Percentiles rank a stretch among this genome's conserved stretches.
Evolutionary conservation across 345 rosid species (phyloP).

Genomic region (Alliaria petiolata): DNA sequence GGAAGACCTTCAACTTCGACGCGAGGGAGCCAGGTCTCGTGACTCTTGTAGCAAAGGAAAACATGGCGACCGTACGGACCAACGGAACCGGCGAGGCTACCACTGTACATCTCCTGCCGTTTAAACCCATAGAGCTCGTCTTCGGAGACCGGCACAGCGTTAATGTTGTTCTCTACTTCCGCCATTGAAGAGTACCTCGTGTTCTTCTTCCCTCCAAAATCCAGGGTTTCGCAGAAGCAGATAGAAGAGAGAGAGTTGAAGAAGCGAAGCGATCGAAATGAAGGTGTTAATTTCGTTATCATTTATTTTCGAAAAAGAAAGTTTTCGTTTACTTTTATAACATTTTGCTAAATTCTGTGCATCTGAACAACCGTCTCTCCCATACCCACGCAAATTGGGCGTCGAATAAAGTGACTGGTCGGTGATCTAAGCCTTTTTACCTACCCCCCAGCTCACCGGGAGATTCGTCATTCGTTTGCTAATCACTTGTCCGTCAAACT

Average conservation of each 20-base stretch:
- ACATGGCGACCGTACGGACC: conserved; percentile 77
- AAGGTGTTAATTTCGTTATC: conserved; percentile 16
- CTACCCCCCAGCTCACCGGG: background rate
- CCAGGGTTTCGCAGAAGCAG: conserved; percentile 17
- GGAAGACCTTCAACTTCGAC: conserved; percentile 74
- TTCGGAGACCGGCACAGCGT: conserved; percentile 39
- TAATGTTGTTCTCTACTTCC: conserved; percentile 29
- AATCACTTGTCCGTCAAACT: conserved; percentile 11
- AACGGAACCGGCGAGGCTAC: conserved; percentile 59
- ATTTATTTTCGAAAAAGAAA: background rate
- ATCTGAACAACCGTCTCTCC: conserved; percentile 27
- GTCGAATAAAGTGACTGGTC: conserved; percentile 16
- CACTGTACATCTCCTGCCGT: conserved; percentile 67
- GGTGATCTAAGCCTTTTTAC: conserved; percentile 14
- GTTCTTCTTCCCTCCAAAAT: background rate
- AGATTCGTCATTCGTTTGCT: background rate
- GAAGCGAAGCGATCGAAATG: conserved; percentile 26
- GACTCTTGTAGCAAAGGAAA: conserved; percentile 66
- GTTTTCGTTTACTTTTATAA: background rate
- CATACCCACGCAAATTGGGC: conserved; percentile 25
- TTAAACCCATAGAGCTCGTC: conserved; percentile 65
- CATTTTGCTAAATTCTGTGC: background rate
- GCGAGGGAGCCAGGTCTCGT: conserved; percentile 63
- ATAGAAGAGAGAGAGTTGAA: conserved; percentile 11
- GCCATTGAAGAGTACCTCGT: conserved; percentile 40